Evolutionary conservation across 305 asterid genomes (phyloP).

Genomic region (Fraxinus platypoda): DNA sequence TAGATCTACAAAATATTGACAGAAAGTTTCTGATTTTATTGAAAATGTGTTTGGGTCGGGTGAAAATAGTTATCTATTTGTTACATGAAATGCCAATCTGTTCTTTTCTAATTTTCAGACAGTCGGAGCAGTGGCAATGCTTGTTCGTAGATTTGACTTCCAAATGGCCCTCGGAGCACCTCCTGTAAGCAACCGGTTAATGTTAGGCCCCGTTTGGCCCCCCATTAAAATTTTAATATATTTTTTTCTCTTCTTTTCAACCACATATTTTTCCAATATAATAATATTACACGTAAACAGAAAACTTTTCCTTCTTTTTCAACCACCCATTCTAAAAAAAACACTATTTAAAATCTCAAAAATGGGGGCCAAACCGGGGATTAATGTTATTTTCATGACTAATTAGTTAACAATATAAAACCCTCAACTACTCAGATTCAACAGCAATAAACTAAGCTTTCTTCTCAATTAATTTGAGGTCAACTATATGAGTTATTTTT

Average conservation of each 20-base stretch:
- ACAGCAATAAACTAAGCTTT: not conserved
- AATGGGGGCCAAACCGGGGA: not conserved
- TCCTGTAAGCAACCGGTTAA: slow-evolving; percentile 59
- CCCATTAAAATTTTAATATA: not conserved
- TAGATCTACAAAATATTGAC: slow-evolving; percentile 6
- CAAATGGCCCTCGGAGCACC: slow-evolving; percentile 93
- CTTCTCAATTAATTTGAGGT: not conserved
- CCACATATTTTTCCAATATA: not conserved
- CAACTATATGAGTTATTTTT: not conserved
- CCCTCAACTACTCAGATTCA: not conserved
- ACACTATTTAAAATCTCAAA: not conserved
- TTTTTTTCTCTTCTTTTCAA: not conserved
- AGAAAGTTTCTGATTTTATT: slow-evolving; percentile 8
- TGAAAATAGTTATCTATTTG: not conserved
- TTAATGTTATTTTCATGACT: not conserved
- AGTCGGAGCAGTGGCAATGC: slow-evolving; percentile 88
- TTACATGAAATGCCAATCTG: slow-evolving; percentile 4
- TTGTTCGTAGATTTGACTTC: slow-evolving; percentile 82
- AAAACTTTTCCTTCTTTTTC: not conserved
- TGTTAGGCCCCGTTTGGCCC: not conserved
- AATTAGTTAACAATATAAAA: not conserved
- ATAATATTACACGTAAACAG: not conserved
- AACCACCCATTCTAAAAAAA: not conserved
- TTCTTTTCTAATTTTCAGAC: slow-evolving; percentile 41
- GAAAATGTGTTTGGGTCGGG: not conserved